Evolutionary conservation across 139 green algal genomes (phyloP).

Genomic region (Micractinium conductrix): DNA sequence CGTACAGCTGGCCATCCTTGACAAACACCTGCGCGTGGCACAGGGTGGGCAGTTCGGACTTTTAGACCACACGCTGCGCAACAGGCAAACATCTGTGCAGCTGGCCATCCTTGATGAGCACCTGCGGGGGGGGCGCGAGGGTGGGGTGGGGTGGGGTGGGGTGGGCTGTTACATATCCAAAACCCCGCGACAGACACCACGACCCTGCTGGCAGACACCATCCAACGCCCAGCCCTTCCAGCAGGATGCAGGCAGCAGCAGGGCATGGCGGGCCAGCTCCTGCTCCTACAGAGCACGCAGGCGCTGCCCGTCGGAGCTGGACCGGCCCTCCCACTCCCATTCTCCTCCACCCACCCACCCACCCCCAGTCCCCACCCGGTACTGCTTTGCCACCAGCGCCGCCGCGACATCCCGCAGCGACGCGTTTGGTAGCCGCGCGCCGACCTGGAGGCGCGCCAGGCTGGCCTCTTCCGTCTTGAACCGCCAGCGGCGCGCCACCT

Average conservation of each 20-base stretch:
- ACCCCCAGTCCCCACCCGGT: constrained; percentile 62
- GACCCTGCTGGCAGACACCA: no score
- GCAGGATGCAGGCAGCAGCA: no score
- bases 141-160: no score
- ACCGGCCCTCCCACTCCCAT: no score
- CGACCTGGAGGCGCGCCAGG: constrained; percentile 49
- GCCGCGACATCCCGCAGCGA: constrained; percentile 71
- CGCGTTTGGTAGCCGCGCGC: constrained; percentile 75
- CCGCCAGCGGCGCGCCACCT: constrained; percentile 74
- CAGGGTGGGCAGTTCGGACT: no score
- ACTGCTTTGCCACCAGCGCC: constrained; percentile 68
- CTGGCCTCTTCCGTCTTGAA: constrained; percentile 55
- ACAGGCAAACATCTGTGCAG: neutral
- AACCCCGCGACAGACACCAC: no score
- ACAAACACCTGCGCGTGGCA: constrained; percentile 77
- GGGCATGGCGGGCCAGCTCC: no score
- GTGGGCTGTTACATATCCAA: neutral
- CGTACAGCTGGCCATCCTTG: constrained; percentile 86
- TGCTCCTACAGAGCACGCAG: no score
- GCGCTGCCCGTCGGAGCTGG: no score
- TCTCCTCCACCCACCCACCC: no score
- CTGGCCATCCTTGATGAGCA: neutral
- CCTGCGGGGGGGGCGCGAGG: no score
- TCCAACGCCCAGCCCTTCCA: no score
- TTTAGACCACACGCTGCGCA: neutral